Evolutionary conservation across 2,329 filamentous ascomycete species (phyloP), one percentile per base, ranked within the genome.

Genomic region (Verticillium tricorpus): DNA sequence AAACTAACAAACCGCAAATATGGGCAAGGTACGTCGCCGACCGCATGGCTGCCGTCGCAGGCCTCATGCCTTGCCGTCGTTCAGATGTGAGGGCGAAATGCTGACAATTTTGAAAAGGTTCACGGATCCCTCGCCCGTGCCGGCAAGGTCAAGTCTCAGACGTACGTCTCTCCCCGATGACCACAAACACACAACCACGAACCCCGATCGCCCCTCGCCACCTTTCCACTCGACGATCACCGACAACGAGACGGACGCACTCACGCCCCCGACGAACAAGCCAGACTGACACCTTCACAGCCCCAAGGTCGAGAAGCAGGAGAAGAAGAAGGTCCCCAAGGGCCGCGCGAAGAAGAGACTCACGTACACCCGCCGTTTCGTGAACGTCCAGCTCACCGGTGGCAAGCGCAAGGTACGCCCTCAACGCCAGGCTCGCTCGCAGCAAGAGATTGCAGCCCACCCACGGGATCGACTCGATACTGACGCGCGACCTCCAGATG

Each of bases 301-400:
- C 63, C 64, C 64, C 59, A 65, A 93, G 90, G 90, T 94, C 80
- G 91, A 95, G 82, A 82, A 85, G 64, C 90, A 93, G 82, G 93
- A 97, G 89, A 97, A 97, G 90, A 85, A 91, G 83, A 97, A 98
- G 91, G 86, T 84, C 73, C 93, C 94, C 78, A 97, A 97, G 89
- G 94, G 94, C 77, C 93, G 94, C 77, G 94, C 94, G 73, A 92
- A 95, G 85, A 98, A 98, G 93, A 89, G 94, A 77, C 89, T 96
- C 79, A 89, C 87, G 80, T 97, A 97, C 88, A 97, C 92, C 73
- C 91, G 94, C 80, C 93, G 94, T 76, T 98, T 98, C 85, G 93
- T 98, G 73, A 97, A 98, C 84, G 93, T 98, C 78, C 95, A 92
- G 76, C 87, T 97, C 82, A 96, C 93, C 70, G 93, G 93, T 81